Evolutionary conservation across 495 filamentous ascomycete species (phyloP).

Genomic region (Tuber microsphaerosporum): DNA sequence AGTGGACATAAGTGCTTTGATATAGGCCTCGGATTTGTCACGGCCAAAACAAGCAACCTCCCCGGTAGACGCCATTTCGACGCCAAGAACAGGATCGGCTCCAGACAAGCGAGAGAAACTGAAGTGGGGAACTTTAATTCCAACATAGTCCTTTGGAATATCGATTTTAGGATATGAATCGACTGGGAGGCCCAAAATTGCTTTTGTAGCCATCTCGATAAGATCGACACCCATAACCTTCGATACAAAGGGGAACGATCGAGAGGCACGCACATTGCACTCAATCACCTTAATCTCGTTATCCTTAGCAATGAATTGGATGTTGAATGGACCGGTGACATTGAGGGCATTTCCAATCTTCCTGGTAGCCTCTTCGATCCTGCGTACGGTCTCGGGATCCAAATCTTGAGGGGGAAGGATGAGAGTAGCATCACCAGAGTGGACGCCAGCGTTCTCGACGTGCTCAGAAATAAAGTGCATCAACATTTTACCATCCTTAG

Average conservation of each 20-base stretch:
- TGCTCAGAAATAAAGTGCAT: constrained; percentile 94
- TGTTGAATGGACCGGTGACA: constrained; percentile 95
- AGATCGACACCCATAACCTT: constrained; percentile 98
- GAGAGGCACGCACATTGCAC: constrained; percentile 92
- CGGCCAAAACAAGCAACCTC: constrained; percentile 94
- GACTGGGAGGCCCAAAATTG: constrained; percentile 81
- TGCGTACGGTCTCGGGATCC: constrained; percentile 73
- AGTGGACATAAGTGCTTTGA: constrained; percentile 90
- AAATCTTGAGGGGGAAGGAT: constrained; percentile 93
- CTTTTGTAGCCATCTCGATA: constrained; percentile 98
- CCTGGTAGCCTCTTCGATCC: constrained; percentile 88
- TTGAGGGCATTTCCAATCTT: constrained; percentile 95
- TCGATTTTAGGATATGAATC: constrained; percentile 68
- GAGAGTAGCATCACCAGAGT: constrained; percentile 90
- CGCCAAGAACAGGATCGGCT: constrained; percentile 90
- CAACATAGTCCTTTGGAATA: constrained; percentile 75
- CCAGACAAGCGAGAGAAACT: constrained; percentile 95
- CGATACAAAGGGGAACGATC: constrained; percentile 96
- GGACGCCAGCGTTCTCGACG: constrained; percentile 91
- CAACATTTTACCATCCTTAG: constrained; percentile 74
- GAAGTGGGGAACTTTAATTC: constrained; percentile 97
- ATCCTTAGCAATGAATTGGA: constrained; percentile 98
- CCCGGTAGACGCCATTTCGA: constrained; percentile 98
- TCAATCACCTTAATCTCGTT: constrained; percentile 99
- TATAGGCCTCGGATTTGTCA: constrained; percentile 94